phyloP scores from a whole-genome alignment of 2,329 filamentous ascomycete species.

The Aspergillus japonicus region DNA sequence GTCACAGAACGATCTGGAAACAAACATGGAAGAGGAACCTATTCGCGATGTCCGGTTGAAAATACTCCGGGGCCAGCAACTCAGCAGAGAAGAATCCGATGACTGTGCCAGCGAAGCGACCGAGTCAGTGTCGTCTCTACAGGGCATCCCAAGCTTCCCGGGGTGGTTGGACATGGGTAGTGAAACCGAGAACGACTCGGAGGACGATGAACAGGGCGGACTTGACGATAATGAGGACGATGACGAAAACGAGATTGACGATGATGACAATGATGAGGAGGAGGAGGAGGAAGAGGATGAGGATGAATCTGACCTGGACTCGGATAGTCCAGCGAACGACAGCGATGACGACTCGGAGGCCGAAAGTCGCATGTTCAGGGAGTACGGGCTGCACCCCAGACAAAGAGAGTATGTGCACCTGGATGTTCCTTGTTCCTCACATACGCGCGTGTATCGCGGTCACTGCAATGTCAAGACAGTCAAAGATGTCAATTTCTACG shows the following conservation, averaged over 20 bases:
- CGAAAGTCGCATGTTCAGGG: slow-evolving; percentile 46
- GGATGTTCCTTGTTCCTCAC: slow-evolving; percentile 55
- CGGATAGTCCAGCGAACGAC: slow-evolving; percentile 11
- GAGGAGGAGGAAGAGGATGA: slow-evolving; percentile 4
- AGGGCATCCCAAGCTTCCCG: neutral
- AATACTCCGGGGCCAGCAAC: slow-evolving; percentile 2
- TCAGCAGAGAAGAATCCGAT: neutral
- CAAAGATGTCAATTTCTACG: slow-evolving; percentile 69
- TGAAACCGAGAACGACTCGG: slow-evolving; percentile 19
- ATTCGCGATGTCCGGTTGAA: slow-evolving; percentile 29
- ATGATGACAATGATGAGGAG: slow-evolving; percentile 7
- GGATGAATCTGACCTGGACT: slow-evolving; percentile 3
- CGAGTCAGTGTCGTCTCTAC: slow-evolving; percentile 17
- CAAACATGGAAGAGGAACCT: slow-evolving; percentile 46
- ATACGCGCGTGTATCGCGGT: slow-evolving; percentile 59
- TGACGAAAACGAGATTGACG: slow-evolving; percentile 26
- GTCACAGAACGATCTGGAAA: slow-evolving; percentile 50
- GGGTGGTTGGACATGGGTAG: slow-evolving; percentile 20
- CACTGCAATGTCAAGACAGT: slow-evolving; percentile 68
- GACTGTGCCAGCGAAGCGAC: slow-evolving; percentile 10
- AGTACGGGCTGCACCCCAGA: slow-evolving; percentile 50
- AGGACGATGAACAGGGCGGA: slow-evolving; percentile 32
- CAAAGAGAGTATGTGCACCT: slow-evolving; percentile 54
- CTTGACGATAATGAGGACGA: slow-evolving; percentile 29
- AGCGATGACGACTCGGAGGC: slow-evolving; percentile 27